phyloP scores from a whole-genome alignment of 2,329 filamentous ascomycete species.

The Monosporascus sp. region DNA sequence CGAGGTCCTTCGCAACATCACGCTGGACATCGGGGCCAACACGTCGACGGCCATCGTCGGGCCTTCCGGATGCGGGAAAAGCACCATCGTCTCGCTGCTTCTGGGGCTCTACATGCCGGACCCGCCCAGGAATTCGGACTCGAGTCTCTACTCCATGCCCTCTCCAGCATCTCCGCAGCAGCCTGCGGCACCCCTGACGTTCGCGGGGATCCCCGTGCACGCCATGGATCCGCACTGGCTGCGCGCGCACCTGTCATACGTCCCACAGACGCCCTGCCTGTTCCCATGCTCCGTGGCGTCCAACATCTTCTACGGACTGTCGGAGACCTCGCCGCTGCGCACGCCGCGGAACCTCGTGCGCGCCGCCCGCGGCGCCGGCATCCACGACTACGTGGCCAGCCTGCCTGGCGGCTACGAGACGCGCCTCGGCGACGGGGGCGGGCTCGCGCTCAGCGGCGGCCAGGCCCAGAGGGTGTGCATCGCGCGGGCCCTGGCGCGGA shows the following conservation, averaged over 20 bases:
- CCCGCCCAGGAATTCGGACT: background rate
- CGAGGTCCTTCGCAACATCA: slow-evolving; percentile 58
- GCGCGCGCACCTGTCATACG: slow-evolving; percentile 59
- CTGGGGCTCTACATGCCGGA: slow-evolving; percentile 61
- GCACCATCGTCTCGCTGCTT: slow-evolving; percentile 72
- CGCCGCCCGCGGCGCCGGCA: slow-evolving; percentile 56
- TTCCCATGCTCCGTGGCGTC: slow-evolving; percentile 73
- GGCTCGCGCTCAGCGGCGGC: slow-evolving; percentile 69
- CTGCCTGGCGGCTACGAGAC: slow-evolving; percentile 71
- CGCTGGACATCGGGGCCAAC: slow-evolving; percentile 57
- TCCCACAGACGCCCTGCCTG: slow-evolving; percentile 67
- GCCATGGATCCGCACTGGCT: slow-evolving; percentile 57
- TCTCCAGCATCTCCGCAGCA: background rate
- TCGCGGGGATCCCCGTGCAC: slow-evolving; percentile 53
- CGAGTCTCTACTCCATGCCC: background rate
- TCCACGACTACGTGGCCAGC: slow-evolving; percentile 71
- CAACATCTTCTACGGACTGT: slow-evolving; percentile 79
- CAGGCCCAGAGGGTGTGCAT: slow-evolving; percentile 80
- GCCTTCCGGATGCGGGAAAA: slow-evolving; percentile 85
- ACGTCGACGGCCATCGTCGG: slow-evolving; percentile 76
- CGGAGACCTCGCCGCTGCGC: slow-evolving; percentile 47
- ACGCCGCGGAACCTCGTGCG: slow-evolving; percentile 37
- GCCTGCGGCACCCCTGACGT: slow-evolving; percentile 42
- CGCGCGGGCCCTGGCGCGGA: slow-evolving; percentile 69
- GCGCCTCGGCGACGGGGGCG: slow-evolving; percentile 65